Conservation (phyloP, 2,329 filamentous ascomycete genomes). For the Tothia fuscella region DNA sequence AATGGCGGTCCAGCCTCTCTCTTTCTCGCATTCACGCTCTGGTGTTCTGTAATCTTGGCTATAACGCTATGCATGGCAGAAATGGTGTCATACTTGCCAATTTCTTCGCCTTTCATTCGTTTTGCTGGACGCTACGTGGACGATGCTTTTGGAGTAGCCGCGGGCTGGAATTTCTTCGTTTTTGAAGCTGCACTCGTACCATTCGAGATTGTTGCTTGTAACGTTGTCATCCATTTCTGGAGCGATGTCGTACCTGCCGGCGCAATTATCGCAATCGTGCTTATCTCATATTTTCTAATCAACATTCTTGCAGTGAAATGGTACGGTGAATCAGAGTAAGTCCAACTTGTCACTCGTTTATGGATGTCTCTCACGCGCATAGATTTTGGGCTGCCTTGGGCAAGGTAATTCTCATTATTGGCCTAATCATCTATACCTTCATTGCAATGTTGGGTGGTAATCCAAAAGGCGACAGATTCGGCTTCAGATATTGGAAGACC, state of each 20-base stretch:
- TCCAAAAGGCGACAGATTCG: slow-evolving; percentile 57
- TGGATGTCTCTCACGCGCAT: no score
- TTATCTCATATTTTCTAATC: slow-evolving; percentile 38
- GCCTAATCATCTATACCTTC: slow-evolving; percentile 65
- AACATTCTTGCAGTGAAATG: slow-evolving; percentile 34
- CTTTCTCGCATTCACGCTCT: slow-evolving; percentile 34
- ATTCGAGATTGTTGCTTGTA: slow-evolving; percentile 48
- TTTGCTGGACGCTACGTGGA: slow-evolving; percentile 67
- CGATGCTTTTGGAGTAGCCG: slow-evolving; percentile 60
- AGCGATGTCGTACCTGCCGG: slow-evolving; percentile 47
- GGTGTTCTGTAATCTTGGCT: slow-evolving; percentile 31
- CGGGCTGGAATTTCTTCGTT: slow-evolving; percentile 64
- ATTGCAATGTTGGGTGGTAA: slow-evolving; percentile 77
- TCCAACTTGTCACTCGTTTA: no score
- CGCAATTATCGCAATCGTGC: slow-evolving; percentile 48
- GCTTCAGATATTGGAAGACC: slow-evolving; percentile 56
- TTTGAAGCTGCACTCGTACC: slow-evolving; percentile 57
- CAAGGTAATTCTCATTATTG: slow-evolving; percentile 61
- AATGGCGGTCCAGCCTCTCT: slow-evolving; percentile 35
- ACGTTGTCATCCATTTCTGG: slow-evolving; percentile 30
- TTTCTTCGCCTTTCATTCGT: slow-evolving; percentile 66
- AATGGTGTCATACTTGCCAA: slow-evolving; percentile 66
- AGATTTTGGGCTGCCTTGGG: slow-evolving; percentile 62
- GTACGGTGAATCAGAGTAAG: slow-evolving; percentile 39
- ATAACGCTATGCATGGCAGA: slow-evolving; percentile 48